phyloP scores from a whole-genome alignment of 2,329 filamentous ascomycete genomes.

The Neopestalotiopsis sp. region DNA sequence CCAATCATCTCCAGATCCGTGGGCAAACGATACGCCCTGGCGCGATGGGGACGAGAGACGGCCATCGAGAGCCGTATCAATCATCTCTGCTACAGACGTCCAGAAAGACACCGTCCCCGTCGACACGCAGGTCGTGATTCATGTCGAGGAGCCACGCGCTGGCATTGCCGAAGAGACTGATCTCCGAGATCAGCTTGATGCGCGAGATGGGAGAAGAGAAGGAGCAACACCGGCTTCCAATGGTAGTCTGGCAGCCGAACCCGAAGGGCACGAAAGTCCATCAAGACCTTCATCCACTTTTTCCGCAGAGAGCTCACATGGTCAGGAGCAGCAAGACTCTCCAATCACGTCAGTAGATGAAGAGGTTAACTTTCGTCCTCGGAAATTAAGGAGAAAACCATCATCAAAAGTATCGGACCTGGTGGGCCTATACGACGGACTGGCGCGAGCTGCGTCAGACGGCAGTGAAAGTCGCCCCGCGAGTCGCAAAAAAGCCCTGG shows the following conservation, averaged over 20 bases:
- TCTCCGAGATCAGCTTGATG: neutral
- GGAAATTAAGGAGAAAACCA: constrained; percentile 33
- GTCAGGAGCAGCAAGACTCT: constrained; percentile 43
- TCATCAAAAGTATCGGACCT: constrained; percentile 56
- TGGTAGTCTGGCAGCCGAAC: constrained; percentile 20
- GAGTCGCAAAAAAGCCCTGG: neutral
- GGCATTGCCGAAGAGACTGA: neutral
- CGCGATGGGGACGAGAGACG: constrained; percentile 22
- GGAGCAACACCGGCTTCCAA: neutral
- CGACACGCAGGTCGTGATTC: constrained; percentile 4
- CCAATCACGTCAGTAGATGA: constrained; percentile 53
- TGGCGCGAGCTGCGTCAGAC: constrained; percentile 35
- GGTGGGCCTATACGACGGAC: constrained; percentile 56
- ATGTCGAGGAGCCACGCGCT: neutral
- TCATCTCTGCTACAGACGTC: neutral
- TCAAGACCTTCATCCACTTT: constrained; percentile 35
- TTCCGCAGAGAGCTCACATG: constrained; percentile 35
- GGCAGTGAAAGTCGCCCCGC: too few species aligned
- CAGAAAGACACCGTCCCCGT: neutral
- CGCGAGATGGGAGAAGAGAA: neutral
- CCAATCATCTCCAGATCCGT: constrained; percentile 48
- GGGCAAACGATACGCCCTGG: constrained; percentile 42
- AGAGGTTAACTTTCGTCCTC: constrained; percentile 36
- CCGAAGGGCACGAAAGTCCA: constrained; percentile 25
- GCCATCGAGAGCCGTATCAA: neutral